Evolutionary conservation across 257 asterid species (phyloP), one percentile per base, ranked within the genome.

Genomic region (Forsythia viridissima): DNA sequence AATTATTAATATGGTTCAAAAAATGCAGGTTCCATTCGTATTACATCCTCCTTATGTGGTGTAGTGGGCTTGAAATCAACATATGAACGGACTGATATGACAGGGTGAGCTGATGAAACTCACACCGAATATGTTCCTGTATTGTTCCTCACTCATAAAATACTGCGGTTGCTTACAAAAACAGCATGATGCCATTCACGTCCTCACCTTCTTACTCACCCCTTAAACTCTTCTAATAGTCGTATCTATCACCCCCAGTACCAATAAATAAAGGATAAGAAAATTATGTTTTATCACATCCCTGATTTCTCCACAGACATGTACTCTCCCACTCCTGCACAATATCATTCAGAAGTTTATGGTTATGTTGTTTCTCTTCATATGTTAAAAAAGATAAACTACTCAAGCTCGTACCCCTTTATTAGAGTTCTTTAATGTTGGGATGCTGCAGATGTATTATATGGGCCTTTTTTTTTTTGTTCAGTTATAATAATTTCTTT

Each of bases 31-130:
- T 96, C 99, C 12, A 80, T 96, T 70, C 98, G 99, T 71, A 90
- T 96, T 81, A 98, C 99, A 63, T 92, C 98, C 82, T 93, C 99
- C 70, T 87, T 96, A 72, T 96, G 99, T 87, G 99, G 99, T 72
- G 90, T 90, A 37, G 98, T 93, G 85, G 99, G 99, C 75, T 87
- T 96, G 87, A 96, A 96, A 83, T 84, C 97, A 66, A 96, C 99
- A 73, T 92, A 91, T 63, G 97, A 94, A 78, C 91, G 99, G 78
- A 93, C 97, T n/a, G 88, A 78, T 88, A 89, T 93, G 86, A 75
- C 40, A 68, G 99, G 99, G 99, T 93, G 84, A 86, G 90, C 79
- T 83, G 67, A 44, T 77, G 40, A 78, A 21, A 42, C 30, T 81
- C 70, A 38, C 57, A 46, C 46, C 40, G 44, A 59, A 59, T 69